These are phyloP conservation scores for Phytophthora aleatoria DNA, from an alignment of 352 stramenopile species.

Conservation along the genomic window DNA sequence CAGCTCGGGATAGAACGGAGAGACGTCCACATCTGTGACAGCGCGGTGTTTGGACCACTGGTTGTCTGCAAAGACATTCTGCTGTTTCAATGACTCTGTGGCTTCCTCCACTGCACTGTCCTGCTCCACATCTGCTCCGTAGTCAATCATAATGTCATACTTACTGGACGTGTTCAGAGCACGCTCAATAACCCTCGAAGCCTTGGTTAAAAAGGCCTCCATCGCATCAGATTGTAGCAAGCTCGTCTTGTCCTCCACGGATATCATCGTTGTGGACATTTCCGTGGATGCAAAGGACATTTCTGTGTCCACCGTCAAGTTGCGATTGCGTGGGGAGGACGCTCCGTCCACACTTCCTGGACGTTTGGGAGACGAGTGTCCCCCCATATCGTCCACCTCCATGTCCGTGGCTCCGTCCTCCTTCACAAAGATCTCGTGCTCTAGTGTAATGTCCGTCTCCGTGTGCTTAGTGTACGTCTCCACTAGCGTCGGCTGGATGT, in stretches of 20 bases:
- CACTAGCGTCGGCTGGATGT: conserved; percentile 81
- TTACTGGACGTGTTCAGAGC: conserved; percentile 76
- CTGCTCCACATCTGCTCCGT: conserved; percentile 71
- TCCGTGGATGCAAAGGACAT: conserved; percentile 31
- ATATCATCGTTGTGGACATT: conserved; percentile 30
- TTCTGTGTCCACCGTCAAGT: conserved; percentile 57
- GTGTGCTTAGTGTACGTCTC: conserved; percentile 89
- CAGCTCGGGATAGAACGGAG: conserved; percentile 84
- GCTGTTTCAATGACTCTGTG: conserved; percentile 72
- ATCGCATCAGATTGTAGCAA: conserved; percentile 79
- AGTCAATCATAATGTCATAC: conserved; percentile 89
- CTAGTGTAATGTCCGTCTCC: conserved; percentile 82
- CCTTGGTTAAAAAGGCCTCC: conserved; percentile 77
- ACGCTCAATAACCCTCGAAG: conserved; percentile 81
- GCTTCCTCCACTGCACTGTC: conserved; percentile 59
- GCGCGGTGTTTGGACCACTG: conserved; percentile 85
- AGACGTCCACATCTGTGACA: conserved; percentile 85
- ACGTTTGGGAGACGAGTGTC: conserved; percentile 37
- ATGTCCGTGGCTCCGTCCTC: conserved; percentile 46
- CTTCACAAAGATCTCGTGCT: conserved; percentile 74
- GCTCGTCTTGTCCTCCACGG: conserved; percentile 65
- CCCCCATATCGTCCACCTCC: conserved; percentile 41
- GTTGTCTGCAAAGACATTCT: conserved; percentile 72
- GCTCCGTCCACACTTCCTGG: conserved; percentile 35
- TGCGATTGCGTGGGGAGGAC: conserved; percentile 46